Evolutionary conservation across 2,329 filamentous ascomycete genomes (phyloP), one percentile per base, ranked within the genome.

Genomic region (Pseudohalonectria lignicola): DNA sequence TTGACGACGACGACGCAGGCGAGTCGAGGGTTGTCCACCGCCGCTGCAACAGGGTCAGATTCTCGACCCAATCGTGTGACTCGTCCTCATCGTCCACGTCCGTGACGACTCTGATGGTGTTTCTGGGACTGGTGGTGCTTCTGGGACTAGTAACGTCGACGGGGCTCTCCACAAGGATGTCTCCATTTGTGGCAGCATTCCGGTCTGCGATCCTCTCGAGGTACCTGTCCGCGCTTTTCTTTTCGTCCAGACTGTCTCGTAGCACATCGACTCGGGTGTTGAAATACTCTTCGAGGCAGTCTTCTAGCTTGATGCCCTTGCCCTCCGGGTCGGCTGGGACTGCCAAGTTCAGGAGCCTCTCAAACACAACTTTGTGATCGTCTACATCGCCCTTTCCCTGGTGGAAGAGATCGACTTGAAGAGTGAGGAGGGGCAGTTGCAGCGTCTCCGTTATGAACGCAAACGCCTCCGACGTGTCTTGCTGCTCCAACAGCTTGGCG

Each of bases 391-490:
- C 82, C 52, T 85, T 86, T 12, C 90, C 92, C 18, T 86, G 84
- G 52, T 61, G 92, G 49, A 90, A 95, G 12, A 96, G 78, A 53
- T 96, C 88, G 66, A 95, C 90, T 54, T 94, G 93, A 28, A 96
- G 62, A 0, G 88, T 88, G 19, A 96, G 71, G 2, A 96, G 68
- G 6, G 92, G 92, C 13, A 96, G 61, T 49, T 94, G 81, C 16
- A 98, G 70, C 17, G 82, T 86, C 47, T 87, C 88, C 1, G 90
- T 94, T 45, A 98, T 87, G 55, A 95, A 95, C 0, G 81, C 85
- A 54, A 96, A 96, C 1, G 88, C 88, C 59, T 98, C 92, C 0
- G 92, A 95, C 0, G 86, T 86, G 57, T 98, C 92, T 60, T 98
- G 92, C 53, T 96, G 92, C 48, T 79, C 74, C n/a, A 85, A 54